A percentile compares a stretch with the other conserved stretches of the same genome.
These are phyloP conservation scores for Blastobotrys persicus DNA, from an alignment of 1,139 yeast genomes.

Conservation along the genomic window DNA sequence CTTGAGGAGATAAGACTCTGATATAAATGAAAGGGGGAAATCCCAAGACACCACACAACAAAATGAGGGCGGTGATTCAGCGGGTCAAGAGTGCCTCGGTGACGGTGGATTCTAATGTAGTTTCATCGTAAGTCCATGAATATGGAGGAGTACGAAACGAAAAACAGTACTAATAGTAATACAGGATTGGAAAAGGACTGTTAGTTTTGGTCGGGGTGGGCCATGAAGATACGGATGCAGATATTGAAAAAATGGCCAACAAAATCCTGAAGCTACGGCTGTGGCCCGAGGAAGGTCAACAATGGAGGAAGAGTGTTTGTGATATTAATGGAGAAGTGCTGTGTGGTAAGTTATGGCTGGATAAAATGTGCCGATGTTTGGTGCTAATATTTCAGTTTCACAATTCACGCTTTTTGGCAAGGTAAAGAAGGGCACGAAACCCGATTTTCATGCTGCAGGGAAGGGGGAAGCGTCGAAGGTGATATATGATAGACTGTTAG, in stretches of 20 bases:
- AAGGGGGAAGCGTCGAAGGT: constrained; percentile 68
- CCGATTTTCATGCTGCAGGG: constrained; percentile 89
- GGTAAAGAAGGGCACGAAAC: constrained; percentile 85
- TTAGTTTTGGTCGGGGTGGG: constrained; percentile 83
- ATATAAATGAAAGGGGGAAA: too few relatives aligned
- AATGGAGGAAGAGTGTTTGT: constrained; percentile 56
- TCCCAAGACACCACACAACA: background rate
- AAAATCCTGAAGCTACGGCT: constrained; percentile 64
- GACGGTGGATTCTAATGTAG: constrained; percentile 64
- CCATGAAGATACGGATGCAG: constrained; percentile 69
- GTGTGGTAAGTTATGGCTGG: constrained; percentile 39
- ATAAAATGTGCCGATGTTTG: background rate
- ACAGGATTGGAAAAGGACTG: constrained; percentile 67
- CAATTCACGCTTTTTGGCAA: constrained; percentile 88
- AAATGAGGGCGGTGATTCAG: constrained; percentile 86
- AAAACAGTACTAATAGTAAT: background rate
- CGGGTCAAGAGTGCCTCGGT: constrained; percentile 86
- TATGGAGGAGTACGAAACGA: background rate
- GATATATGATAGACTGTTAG: constrained; percentile 63
- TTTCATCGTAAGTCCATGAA: constrained; percentile 57
- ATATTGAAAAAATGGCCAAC: constrained; percentile 63
- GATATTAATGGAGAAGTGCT: constrained; percentile 59
- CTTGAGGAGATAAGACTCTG: too few relatives aligned
- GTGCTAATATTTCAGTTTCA: constrained; percentile 50
- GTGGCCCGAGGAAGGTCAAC: constrained; percentile 63